These are phyloP conservation scores for Crucibulum cyathiforme DNA, from an alignment of 1,284 basidiomycete species.

Conservation along the genomic window DNA sequence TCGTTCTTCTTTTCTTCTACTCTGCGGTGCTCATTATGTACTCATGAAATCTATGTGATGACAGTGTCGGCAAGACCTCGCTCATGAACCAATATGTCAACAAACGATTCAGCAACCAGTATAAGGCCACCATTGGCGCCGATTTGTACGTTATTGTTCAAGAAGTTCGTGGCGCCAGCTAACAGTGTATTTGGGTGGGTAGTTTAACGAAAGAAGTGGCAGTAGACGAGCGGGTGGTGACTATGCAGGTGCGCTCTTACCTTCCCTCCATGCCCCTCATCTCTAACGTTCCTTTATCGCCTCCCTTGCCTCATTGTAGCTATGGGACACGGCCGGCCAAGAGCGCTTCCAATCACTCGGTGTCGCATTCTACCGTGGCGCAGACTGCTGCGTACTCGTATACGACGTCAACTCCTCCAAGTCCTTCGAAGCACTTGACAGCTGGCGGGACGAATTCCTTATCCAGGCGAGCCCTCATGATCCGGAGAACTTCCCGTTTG, in stretches of 20 bases:
- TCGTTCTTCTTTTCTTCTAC: constrained; percentile 41
- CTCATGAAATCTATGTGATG: constrained; percentile 13
- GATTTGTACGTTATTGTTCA: constrained; percentile 83
- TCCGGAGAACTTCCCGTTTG: constrained; percentile 99
- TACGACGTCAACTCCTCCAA: constrained; percentile 99
- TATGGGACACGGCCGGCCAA: constrained; percentile 99
- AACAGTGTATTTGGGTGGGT: constrained; percentile 10
- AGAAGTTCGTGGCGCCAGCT: neutral
- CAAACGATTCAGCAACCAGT: constrained; percentile 99
- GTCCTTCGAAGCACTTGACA: constrained; percentile 97
- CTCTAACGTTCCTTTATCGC: too few relatives aligned
- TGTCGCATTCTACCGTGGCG: constrained; percentile 98
- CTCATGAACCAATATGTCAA: constrained; percentile 99
- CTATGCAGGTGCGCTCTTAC: constrained; percentile 84
- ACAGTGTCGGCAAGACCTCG: constrained; percentile 98
- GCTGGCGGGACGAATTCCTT: constrained; percentile 97
- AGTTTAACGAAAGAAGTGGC: constrained; percentile 99
- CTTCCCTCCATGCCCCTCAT: constrained; percentile 1
- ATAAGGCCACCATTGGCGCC: constrained; percentile 96
- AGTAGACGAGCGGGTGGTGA: constrained; percentile 97
- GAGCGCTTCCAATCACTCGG: constrained; percentile 99
- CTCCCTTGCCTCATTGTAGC: constrained; percentile 51
- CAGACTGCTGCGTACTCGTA: constrained; percentile 98
- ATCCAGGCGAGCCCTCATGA: constrained; percentile 98
- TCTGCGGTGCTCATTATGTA: constrained; percentile 9